Evolutionary conservation across 805 yeast genomes (phyloP), one percentile per base, ranked within the genome.

Genomic region (Metschnikowia chrysomelidarum): DNA sequence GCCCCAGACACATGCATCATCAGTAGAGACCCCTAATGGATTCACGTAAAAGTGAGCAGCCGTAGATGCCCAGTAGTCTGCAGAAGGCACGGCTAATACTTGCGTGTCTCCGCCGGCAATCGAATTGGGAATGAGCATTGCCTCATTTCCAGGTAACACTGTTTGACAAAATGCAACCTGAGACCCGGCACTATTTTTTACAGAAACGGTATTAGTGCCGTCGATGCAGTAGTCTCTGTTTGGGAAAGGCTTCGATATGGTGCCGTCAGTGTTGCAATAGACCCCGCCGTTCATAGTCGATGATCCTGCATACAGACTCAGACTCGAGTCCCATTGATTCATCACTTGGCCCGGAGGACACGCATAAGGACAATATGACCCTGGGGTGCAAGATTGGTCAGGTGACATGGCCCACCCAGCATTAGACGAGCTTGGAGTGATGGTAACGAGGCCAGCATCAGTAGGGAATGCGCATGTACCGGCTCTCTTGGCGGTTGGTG

Each of bases 111-210:
- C 73, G 10, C 69, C 61, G n/a, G 64, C 71, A 38, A 82, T 78
- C 35, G 71, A 57, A 15, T 94, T 87, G 41, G 96, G 96, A 47
- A 88, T 87, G 57, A 87, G 69, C 96, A 87, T 87, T 49, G 87
- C 95, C 66, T 87, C 96, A 60, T 87, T 85, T 48, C 96, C 96
- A 16, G 96, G 96, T 38, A 88, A 70, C 5, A 88, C 95, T 7
- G 96, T 87, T 65, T 88, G 96, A 60, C 96, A 87, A 61, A 87
- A 78, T 6, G 96, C 89, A 46, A 87, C 88, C 40, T 73, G 66
- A 4, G 63, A 41, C 26, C 69, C 69, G 12, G 82, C 79, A 8
- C 57, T 50, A 67, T 86, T 86, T 38, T 67, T 52, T 64, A 76
- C 84, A 20, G 59, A 50, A n/a, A 86, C 80, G 12, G 91, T 76